These are phyloP conservation scores for Colletotrichum sp. DNA, from an alignment of 2,329 filamentous ascomycete genomes.

Conservation along the genomic window DNA sequence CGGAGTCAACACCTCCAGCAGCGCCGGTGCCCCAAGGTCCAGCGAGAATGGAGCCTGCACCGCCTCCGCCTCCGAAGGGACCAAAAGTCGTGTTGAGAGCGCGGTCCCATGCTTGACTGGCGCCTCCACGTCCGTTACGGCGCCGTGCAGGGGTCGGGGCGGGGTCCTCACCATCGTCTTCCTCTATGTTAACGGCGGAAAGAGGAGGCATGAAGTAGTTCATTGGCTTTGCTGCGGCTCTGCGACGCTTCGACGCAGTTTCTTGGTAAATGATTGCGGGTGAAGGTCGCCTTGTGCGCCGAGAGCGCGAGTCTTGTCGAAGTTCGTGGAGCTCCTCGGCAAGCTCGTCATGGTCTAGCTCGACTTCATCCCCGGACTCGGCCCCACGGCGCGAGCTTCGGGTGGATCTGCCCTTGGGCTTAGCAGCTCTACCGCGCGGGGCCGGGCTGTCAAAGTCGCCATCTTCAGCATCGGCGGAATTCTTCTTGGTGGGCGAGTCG, in stretches of 20 bases:
- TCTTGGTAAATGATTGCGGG: slow-evolving; percentile 66
- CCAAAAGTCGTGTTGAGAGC: slow-evolving; percentile 88
- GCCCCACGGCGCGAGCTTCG: slow-evolving; percentile 52
- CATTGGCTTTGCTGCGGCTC: slow-evolving; percentile 67
- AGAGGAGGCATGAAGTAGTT: slow-evolving; percentile 88
- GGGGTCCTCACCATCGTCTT: slow-evolving; percentile 73
- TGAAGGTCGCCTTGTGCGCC: slow-evolving; percentile 57
- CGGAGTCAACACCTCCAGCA: slow-evolving; percentile 83
- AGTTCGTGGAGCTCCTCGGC: slow-evolving; percentile 71
- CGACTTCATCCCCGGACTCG: slow-evolving; percentile 61
- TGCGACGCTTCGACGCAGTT: slow-evolving; percentile 52
- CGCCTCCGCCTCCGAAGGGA: slow-evolving; percentile 83
- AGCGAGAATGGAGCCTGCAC: slow-evolving; percentile 72
- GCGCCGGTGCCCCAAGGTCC: slow-evolving; percentile 78
- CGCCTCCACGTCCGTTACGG: slow-evolving; percentile 67
- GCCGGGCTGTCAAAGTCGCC: slow-evolving; percentile 54
- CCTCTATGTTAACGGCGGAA: slow-evolving; percentile 63
- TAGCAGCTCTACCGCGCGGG: slow-evolving; percentile 50
- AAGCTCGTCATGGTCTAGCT: slow-evolving; percentile 67
- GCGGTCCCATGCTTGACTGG: slow-evolving; percentile 71
- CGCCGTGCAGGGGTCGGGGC: slow-evolving; percentile 73
- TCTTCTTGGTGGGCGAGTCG: slow-evolving; percentile 33
- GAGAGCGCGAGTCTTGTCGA: slow-evolving; percentile 56
- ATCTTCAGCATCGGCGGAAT: slow-evolving; percentile 42
- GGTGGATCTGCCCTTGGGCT: slow-evolving; percentile 44